These are phyloP conservation scores for Hyphopichia khmerensis DNA, from an alignment of 1,139 yeast species.

Conservation along the genomic window DNA sequence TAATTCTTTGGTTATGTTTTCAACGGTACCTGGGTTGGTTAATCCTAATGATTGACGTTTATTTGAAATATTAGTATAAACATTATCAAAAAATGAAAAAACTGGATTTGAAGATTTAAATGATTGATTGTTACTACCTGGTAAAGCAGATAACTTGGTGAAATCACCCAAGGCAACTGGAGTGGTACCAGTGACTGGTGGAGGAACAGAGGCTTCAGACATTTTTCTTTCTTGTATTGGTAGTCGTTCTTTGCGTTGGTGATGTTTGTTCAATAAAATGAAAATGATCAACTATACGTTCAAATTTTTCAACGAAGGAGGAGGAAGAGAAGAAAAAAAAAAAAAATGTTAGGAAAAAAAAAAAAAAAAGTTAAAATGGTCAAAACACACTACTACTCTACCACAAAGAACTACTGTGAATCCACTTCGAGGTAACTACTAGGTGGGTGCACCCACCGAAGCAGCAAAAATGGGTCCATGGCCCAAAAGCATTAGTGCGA, in stretches of 20 bases:
- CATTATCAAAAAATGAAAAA: slow-evolving; percentile 75
- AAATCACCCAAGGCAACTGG: slow-evolving; percentile 51
- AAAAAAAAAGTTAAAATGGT: background rate
- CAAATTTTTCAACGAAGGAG: background rate
- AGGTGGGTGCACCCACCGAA: no score
- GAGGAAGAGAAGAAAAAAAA: background rate
- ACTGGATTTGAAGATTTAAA: slow-evolving; percentile 67
- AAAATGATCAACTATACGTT: background rate
- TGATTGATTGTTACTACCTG: slow-evolving; percentile 53
- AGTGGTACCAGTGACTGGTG: slow-evolving; percentile 6
- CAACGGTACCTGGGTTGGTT: slow-evolving; percentile 92
- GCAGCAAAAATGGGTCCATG: no score
- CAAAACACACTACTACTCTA: background rate
- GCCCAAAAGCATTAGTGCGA: no score
- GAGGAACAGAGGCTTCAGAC: slow-evolving; percentile 1
- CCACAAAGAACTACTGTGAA: no score
- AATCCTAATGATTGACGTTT: slow-evolving; percentile 83
- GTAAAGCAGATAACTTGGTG: slow-evolving; percentile 59
- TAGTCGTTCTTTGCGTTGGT: no score
- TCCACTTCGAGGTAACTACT: no score
- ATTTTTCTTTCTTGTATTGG: background rate
- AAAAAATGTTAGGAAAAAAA: no score
- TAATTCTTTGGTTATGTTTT: slow-evolving; percentile 90
- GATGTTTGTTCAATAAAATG: background rate
- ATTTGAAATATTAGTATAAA: slow-evolving; percentile 66